Evolutionary conservation across 352 stramenopile genomes (phyloP).

Genomic region (Phytophthora syringae): DNA sequence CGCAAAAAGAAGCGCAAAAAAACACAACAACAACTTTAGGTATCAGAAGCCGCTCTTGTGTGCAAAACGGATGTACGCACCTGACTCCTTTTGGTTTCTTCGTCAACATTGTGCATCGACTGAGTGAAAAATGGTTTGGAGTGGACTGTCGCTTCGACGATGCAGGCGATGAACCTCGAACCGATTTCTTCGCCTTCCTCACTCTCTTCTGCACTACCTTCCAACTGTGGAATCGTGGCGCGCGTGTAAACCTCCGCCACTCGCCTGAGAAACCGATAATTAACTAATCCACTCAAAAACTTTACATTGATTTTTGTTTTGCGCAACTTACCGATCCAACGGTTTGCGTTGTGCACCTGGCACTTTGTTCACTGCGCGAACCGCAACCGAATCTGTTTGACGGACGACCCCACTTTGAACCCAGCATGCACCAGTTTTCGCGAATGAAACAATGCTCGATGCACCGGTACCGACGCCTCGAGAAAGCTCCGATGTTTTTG

Average conservation of each 20-base stretch:
- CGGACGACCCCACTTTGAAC: constrained; percentile 74
- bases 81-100: constrained; percentile 32
- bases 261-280: constrained; percentile 32
- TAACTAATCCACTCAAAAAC: no score
- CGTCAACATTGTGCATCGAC: constrained; percentile 35
- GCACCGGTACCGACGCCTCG: constrained; percentile 58
- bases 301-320: no score
- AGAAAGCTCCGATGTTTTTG: constrained; percentile 47
- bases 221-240: constrained; percentile 45
- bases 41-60: no score
- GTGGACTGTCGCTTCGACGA: constrained; percentile 49
- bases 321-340: constrained; percentile 45
- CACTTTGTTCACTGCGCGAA: constrained; percentile 16
- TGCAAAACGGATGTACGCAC: no score
- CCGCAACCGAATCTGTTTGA: constrained; percentile 58
- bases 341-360: constrained; percentile 27
- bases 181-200: constrained; percentile 4
- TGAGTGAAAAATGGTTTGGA: constrained; percentile 43
- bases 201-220: constrained; percentile 9
- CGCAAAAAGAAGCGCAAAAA: no score
- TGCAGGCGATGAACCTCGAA: constrained; percentile 41
- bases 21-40: no score
- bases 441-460: constrained; percentile 47
- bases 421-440: constrained; percentile 51
- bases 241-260: constrained; percentile 56